Percentiles rank a stretch among this genome's conserved stretches.
Evolutionary conservation across 352 stramenopile species (phyloP).

Genomic region (Phytophthora meadii): DNA sequence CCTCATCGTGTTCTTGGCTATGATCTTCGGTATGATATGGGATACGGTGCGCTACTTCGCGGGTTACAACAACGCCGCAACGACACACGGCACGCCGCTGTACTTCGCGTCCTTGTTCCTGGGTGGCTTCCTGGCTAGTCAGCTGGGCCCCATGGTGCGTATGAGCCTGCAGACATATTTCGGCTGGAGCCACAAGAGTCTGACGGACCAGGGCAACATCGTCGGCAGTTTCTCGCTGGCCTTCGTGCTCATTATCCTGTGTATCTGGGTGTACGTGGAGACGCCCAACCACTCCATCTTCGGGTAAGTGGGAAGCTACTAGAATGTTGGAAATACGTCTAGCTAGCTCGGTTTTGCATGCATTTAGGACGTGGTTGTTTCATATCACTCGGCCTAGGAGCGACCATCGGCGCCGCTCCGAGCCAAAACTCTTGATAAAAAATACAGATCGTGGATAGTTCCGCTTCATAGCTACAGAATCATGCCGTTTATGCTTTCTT

Average conservation of each 20-base stretch:
- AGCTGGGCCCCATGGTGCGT: slow-evolving; percentile 73
- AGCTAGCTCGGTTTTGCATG: slow-evolving; percentile 38
- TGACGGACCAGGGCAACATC: slow-evolving; percentile 81
- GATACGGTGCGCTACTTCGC: slow-evolving; percentile 69
- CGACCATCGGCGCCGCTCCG: slow-evolving; percentile 12
- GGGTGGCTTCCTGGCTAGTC: slow-evolving; percentile 60
- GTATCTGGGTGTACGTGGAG: slow-evolving; percentile 84
- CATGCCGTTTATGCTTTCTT: too few species aligned
- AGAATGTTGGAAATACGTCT: slow-evolving; percentile 30
- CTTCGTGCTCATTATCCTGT: slow-evolving; percentile 71
- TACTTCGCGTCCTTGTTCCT: slow-evolving; percentile 74
- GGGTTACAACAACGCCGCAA: slow-evolving; percentile 74
- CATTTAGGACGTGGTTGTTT: slow-evolving; percentile 41
- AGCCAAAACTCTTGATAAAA: slow-evolving; percentile 34
- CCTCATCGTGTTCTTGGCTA: slow-evolving; percentile 68
- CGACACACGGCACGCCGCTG: slow-evolving; percentile 67
- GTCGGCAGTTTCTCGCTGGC: slow-evolving; percentile 73
- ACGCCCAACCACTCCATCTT: slow-evolving; percentile 59
- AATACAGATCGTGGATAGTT: slow-evolving; percentile 37
- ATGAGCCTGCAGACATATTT: slow-evolving; percentile 83
- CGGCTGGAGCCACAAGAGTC: slow-evolving; percentile 79
- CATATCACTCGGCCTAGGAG: slow-evolving; percentile 26
- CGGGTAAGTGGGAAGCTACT: slow-evolving; percentile 35
- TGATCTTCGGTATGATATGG: slow-evolving; percentile 75
- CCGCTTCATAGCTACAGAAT: slow-evolving; percentile 7